Evolutionary conservation across 345 rosid species (phyloP), one percentile per base, ranked within the genome.

Genomic region (Eutrema heterophyllum): DNA sequence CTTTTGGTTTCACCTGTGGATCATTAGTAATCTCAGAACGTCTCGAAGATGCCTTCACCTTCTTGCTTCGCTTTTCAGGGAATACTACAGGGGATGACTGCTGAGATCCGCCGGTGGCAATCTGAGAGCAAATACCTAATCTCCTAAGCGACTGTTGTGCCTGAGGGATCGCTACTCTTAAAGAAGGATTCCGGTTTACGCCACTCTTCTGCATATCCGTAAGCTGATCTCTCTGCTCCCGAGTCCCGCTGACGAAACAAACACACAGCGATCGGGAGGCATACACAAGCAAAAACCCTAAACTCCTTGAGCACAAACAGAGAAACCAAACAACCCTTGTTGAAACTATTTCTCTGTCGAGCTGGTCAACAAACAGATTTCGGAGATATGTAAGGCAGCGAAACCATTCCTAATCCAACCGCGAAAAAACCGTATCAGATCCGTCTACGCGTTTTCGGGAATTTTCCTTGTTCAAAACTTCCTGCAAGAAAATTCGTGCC

Each of bases 41-140:
- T 64, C 79, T 85, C 2, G 90, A 84, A 43, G 89, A 79, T 7
- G 88, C 83, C 84, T 83, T 92, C 64, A 78, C 83, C 86, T 84
- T 95, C 81, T 84, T 91, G 68, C 82, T 80, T 10, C 96, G 83
- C 76, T 90, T 92, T 80, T 95, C 97, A 0, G 96, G 99, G 74
- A 90, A 95, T 8, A 88, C 97, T 8, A 90, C 79, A 1, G 98
- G 98, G 46, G 98, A 95, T 0, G 96, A 85, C 46, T 88, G 97
- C 51, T 85, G 93, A 5, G 79, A 81, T 44, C 83, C 88, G 0
- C 83, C 81, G 0, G 89, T 84, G 0, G 89, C 81, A 68, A 86
- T 80, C 51, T 88, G 90, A 1, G 89, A 84, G 78, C 96, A 95
- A 79, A 89, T 82, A 4, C 98, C 91, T 84, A 95, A 80, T 45